Base-by-base conservation (phyloP, 345 rosid species). In the Rhizophora mangle region DNA sequence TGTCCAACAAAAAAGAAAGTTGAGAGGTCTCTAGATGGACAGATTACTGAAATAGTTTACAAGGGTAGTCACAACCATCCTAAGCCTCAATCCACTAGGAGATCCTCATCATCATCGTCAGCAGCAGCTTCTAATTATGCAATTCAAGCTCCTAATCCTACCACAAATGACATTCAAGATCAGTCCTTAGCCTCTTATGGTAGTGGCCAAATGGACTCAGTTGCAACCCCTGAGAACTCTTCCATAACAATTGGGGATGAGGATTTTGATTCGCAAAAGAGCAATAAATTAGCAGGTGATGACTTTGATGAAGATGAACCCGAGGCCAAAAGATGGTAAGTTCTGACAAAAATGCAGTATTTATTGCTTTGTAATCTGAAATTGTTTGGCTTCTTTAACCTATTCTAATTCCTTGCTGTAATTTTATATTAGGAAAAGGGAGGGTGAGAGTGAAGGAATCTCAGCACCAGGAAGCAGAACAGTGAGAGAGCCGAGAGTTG, bases 1-100 rank as follows among this genome's bases (percentile, higher is more conserved):
- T 93, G 98, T 65, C 80, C 84, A 16, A 91, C 96, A 10, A 93
- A 91, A 89, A 93, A 93, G 93, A 91, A 89, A 73, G 92, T 93
- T 2, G 98, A 93, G 86, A 85, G 84, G 26, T 86, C 97, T 60
- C 70, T 80, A 13, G 91, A 88, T 54, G 98, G 98, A n/a, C 91
- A 87, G 65, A 82, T 93, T 20, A 93, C 88, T 61, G 97, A 93
- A 85, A 93, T 91, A 55, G 91, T 91, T 64, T 93, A 93, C 43
- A 91, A 85, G 74, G 98, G 98, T 32, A 86, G 82, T 46, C 98
- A 93, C 65, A 93, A 89, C 72, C 98, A 93, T 79, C 91, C 93
- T 1, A 91, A 86, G 75, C 98, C 97, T 60, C 87, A 84, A 62
- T 88, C 89, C 30, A 86, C 85, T 0, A 78, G 85, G 74, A 80